Evolutionary conservation across 2,329 filamentous ascomycete genomes (phyloP), one percentile per base, ranked within the genome.

Genomic region (Epichloe aotearoae): DNA sequence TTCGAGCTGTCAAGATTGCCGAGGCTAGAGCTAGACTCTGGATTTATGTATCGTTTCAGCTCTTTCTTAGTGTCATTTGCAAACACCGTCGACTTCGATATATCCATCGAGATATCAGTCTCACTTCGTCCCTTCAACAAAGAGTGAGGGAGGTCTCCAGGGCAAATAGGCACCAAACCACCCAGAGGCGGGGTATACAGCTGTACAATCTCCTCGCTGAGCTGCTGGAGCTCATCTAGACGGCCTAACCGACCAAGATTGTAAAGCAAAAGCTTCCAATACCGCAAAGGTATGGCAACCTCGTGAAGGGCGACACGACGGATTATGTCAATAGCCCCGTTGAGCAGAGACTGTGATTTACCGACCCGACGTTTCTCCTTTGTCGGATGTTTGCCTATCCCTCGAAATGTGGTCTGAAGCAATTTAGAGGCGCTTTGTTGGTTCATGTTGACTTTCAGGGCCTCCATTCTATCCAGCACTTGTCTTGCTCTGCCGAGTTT

Each of bases 251-350:
- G 68, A 2, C 72, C 69, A 3, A 77, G 65, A 40, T 65, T 66
- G 40, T 66, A 67, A 11, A 79, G 54, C 0, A 77, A 54, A 3
- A 65, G 65, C 51, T 64, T 66, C 72, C 75, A 76, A 37, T 63
- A 65, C 11, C 54, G 54, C 4, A 63, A 53, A n/a, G 66, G 65
- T 33, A 71, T 61, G 19, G 64, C 62, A 26, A 68, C 57, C 26
- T 65, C 57, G 33, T 66, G 64, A 15, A 57, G 53, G 6, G 61
- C 57, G 14, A 67, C 52, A 19, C 57, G 58, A 19, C 65, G 57
- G 5, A 55, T 57, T 38, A 66, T 47, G 14, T 60, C 52, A 15
- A 68, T 61, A 5, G 64, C 65, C 40, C 56, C 57, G 42, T 66
- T 62, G 36, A 68, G 54, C n/a, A 52, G 39, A 4, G 55, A 55